Evolutionary conservation across 208 protist species (phyloP), one percentile per base, ranked within the genome.

Genomic region (Lotmaria passim): DNA sequence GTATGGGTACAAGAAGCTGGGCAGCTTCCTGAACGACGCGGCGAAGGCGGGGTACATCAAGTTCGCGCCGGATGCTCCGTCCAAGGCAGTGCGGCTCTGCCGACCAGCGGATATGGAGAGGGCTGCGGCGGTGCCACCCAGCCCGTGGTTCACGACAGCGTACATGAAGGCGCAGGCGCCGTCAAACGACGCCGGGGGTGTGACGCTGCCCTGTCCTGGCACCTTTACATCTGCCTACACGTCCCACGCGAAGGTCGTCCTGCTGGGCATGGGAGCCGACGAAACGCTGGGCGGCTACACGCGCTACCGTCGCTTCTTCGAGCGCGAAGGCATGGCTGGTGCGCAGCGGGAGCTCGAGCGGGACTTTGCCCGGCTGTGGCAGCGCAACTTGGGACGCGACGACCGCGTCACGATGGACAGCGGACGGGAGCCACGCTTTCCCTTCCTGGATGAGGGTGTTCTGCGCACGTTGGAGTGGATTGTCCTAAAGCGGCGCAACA

Each of bases 251-350:
- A 86, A 89, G 44, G 94, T 98, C 36, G 70, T 99, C 51, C 83
- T 98, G 48, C 78, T 98, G 12, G 97, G 97, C 21, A 96, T 98
- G 77, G 98, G 98, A 1, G 96, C 97, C 3, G 98, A 99, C 71
- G 98, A 99, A 81, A 97, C 95, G 28, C 86, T 98, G 2, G 97
- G 94, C 21, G 98, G 98, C 2, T 99, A 99, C 81, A 91, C 87
- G 5, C 86, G 97, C 39, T 97, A 99, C 79, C 90, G 94, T 10
- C 92, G 85, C 39, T 85, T 89, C 75, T 95, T 90, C 61, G 67
- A 89, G 60, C 81, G 82, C 0, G 69, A 86, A 30, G 83, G 90
- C 52, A 75, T 89, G 61, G 47, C 41, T 2, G 88, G 86, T 19
- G 81, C 96, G 5, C 71, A 70, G 21, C 46, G 60, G 28, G 96